Conservation (phyloP, 768 basidiomycete species). For the Mycena metata region DNA sequence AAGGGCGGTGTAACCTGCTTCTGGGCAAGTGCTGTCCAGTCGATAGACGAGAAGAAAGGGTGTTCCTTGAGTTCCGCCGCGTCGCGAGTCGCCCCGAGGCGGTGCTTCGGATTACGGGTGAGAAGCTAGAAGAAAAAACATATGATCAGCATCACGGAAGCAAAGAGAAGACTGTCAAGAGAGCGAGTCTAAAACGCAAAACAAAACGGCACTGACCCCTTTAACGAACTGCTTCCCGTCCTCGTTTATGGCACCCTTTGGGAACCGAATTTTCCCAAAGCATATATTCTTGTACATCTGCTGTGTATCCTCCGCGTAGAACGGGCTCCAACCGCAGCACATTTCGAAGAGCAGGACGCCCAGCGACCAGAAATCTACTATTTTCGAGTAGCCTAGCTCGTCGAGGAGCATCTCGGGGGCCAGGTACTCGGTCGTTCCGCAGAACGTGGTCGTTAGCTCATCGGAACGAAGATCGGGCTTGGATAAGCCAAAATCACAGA, state of each 20-base stretch:
- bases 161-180: constrained; percentile 31
- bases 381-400: constrained; percentile 97
- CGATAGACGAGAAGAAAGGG: constrained; percentile 91
- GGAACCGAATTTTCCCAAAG: constrained; percentile 99
- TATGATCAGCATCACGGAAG: constrained; percentile 38
- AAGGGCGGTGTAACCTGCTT: constrained; percentile 97
- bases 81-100: constrained; percentile 91
- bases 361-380: constrained; percentile 98
- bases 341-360: constrained; percentile 98
- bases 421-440: constrained; percentile 98
- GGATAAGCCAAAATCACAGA: constrained; percentile 98
- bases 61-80: constrained; percentile 96
- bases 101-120: constrained; percentile 98
- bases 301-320: constrained; percentile 99
- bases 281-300: constrained; percentile 99
- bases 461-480: constrained; percentile 95
- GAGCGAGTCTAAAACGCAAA: constrained; percentile 26
- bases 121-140: constrained; percentile 73
- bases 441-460: constrained; percentile 99
- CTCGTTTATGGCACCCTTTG: constrained; percentile 95
- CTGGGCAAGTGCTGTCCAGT: constrained; percentile 88
- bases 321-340: constrained; percentile 99
- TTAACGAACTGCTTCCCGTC: constrained; percentile 99
- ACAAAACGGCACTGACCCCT: constrained; percentile 73
- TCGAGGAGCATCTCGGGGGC: constrained; percentile 99